phyloP scores from a whole-genome alignment of 257 asterid species.

The Capsicum pubescens region DNA sequence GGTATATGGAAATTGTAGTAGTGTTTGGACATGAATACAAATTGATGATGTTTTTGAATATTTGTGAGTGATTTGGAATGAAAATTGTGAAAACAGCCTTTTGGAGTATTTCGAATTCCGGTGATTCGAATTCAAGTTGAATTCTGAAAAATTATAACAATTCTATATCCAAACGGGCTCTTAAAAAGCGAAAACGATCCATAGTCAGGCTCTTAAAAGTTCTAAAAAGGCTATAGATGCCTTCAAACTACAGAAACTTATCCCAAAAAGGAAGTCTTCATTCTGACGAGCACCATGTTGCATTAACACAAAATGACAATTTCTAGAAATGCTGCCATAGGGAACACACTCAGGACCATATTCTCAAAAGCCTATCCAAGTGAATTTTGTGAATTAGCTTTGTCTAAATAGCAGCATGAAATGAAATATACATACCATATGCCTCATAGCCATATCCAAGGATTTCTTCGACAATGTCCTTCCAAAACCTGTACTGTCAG shows the following conservation, averaged over 20 bases:
- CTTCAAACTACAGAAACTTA: not conserved
- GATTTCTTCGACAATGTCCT: slow-evolving; percentile 40
- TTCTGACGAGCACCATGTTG: not conserved
- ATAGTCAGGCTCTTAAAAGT: not conserved
- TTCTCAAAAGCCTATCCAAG: slow-evolving; percentile 5
- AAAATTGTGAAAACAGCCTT: too few relatives aligned
- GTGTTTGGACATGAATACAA: too few relatives aligned
- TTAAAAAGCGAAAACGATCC: not conserved
- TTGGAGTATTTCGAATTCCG: too few relatives aligned
- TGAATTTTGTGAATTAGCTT: not conserved
- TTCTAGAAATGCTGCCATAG: not conserved
- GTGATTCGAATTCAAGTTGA: too few relatives aligned
- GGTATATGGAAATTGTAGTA: too few relatives aligned
- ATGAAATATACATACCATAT: slow-evolving; percentile 38
- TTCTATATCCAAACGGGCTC: too few relatives aligned
- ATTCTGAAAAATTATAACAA: too few relatives aligned
- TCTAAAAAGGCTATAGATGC: not conserved
- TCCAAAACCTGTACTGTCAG: slow-evolving; percentile 40
- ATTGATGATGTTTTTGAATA: too few relatives aligned
- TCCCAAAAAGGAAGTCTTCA: not conserved
- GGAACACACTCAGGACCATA: not conserved
- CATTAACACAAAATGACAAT: not conserved
- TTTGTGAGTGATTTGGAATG: too few relatives aligned
- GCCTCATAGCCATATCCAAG: slow-evolving; percentile 45
- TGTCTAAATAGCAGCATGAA: not conserved